A percentile compares a stretch with the other conserved stretches of the same genome.
phyloP scores from a whole-genome alignment of 1,284 basidiomycete genomes.

The Macrocystidia cucumis region DNA sequence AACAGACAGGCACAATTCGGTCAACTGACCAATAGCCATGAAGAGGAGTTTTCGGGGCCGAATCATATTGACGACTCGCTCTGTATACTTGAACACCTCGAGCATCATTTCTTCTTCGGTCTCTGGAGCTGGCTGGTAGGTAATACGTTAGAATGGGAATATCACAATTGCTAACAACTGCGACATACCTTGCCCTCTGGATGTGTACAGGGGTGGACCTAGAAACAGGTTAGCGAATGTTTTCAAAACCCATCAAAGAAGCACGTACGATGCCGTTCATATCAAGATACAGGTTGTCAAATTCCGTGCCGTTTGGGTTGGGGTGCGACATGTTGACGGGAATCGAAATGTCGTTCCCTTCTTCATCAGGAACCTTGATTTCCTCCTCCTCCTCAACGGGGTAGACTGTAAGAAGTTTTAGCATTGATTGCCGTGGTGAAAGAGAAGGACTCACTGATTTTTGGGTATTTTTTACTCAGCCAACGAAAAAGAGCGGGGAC shows the following conservation, averaged over 20 bases:
- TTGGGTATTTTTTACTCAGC: conserved; percentile 95
- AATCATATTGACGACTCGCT: conserved; percentile 96
- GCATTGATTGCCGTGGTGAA: conserved; percentile 3
- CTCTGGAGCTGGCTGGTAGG: conserved; percentile 77
- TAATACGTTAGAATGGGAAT: conserved; percentile 5
- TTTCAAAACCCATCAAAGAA: conserved; percentile 1
- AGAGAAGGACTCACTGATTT: conserved; percentile 60
- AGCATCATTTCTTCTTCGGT: conserved; percentile 99
- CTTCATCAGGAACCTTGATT: conserved; percentile 55
- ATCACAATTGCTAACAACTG: neutral
- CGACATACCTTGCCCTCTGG: conserved; percentile 82
- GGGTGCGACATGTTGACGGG: conserved; percentile 78
- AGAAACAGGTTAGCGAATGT: conserved; percentile 6
- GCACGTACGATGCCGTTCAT: conserved; percentile 82
- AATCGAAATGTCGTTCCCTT: conserved; percentile 63
- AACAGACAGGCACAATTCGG: neutral
- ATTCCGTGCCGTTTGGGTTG: conserved; percentile 96
- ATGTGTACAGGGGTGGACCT: conserved; percentile 98
- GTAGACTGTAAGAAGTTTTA: conserved; percentile 37
- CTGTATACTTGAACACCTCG: conserved; percentile 96
- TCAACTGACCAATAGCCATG: conserved; percentile 86
- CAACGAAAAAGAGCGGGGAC: conserved; percentile 92
- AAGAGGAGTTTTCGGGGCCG: conserved; percentile 92
- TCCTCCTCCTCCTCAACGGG: conserved; percentile 83
- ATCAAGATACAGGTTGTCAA: conserved; percentile 93